Evolutionary conservation across 148 eudicot species (phyloP).

Genomic region (Arbutus unedo): DNA sequence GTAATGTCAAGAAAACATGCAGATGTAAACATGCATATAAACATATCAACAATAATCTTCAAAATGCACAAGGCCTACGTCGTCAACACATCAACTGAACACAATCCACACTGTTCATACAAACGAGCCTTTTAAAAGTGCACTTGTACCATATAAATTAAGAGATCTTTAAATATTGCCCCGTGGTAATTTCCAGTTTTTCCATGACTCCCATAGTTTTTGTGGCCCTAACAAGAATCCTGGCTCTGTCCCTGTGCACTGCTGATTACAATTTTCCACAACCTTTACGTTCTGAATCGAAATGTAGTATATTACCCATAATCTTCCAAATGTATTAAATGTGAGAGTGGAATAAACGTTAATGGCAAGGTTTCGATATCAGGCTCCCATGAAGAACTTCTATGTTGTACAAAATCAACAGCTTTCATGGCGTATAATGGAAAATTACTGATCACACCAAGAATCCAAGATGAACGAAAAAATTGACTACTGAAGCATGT

Average conservation of each 20-base stretch:
- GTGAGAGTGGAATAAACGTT: background rate
- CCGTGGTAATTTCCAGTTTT: too few relatives aligned
- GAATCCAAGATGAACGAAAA: background rate
- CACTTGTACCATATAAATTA: too few relatives aligned
- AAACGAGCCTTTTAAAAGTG: background rate
- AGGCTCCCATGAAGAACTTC: background rate
- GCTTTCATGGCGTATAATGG: background rate
- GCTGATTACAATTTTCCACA: background rate
- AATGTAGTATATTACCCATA: background rate
- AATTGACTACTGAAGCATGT: background rate
- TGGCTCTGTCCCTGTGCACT: too few relatives aligned
- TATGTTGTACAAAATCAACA: background rate
- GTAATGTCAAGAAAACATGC: background rate
- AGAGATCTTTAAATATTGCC: too few relatives aligned
- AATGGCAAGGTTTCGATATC: background rate
- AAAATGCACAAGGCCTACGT: background rate
- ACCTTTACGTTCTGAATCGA: background rate
- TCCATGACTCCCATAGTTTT: too few relatives aligned
- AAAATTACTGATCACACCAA: background rate
- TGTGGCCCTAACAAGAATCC: too few relatives aligned
- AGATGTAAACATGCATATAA: background rate
- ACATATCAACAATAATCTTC: background rate
- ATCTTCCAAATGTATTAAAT: background rate
- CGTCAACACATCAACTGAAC: background rate
- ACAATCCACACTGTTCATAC: background rate